A percentile compares a stretch with the other conserved stretches of the same genome.
Evolutionary conservation across 257 asterid genomes (phyloP).

Genomic region (Nicotiana benthamiana): DNA sequence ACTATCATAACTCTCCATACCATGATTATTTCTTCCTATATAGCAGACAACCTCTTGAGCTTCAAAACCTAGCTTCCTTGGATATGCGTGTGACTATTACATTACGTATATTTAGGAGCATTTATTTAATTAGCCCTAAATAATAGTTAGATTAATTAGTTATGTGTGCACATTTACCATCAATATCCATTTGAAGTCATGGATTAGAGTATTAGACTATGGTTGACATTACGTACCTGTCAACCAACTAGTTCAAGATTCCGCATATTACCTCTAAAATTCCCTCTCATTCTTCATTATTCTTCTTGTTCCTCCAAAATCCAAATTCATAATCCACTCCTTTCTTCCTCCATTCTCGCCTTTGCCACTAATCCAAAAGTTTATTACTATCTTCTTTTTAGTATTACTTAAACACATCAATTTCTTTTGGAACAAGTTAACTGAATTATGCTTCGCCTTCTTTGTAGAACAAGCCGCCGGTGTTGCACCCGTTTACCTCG

Average conservation of each 20-base stretch:
- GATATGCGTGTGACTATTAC: too few species aligned
- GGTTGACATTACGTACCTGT: neutral
- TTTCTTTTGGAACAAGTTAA: neutral
- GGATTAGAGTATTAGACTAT: neutral
- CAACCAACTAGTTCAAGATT: neutral
- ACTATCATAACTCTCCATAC: too few species aligned
- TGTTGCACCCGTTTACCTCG: conserved; percentile 12
- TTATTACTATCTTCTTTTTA: neutral
- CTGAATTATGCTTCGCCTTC: conserved; percentile 31
- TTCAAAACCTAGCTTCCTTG: too few species aligned
- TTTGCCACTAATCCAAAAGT: neutral
- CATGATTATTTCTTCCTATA: too few species aligned
- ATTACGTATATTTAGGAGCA: too few species aligned
- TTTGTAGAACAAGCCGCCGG: conserved; percentile 24
- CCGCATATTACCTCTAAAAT: conserved; percentile 22
- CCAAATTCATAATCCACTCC: neutral
- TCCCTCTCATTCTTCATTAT: neutral
- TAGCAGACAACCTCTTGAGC: too few species aligned
- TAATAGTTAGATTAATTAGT: too few species aligned
- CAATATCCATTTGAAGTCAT: neutral
- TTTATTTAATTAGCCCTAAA: too few species aligned
- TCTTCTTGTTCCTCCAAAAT: neutral
- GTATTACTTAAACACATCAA: neutral
- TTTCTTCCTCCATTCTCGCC: conserved; percentile 4
- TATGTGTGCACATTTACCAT: neutral